These are phyloP conservation scores for Sugiyamaella floridensis DNA, from an alignment of 805 yeast genomes.

Conservation along the genomic window DNA sequence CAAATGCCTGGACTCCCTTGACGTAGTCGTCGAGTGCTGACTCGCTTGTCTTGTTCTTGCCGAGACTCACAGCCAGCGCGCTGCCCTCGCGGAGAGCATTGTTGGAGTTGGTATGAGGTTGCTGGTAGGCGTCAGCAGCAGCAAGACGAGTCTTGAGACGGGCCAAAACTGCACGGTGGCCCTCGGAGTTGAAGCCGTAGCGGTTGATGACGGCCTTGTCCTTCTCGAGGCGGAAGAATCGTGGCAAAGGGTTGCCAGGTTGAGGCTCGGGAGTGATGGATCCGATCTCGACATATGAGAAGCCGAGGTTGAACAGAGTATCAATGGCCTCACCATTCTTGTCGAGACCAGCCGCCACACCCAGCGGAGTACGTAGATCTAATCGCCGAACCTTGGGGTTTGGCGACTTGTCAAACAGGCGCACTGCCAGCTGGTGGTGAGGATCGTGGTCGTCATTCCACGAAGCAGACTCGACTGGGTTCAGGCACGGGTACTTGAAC, in stretches of 20 bases:
- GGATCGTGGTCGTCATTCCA: constrained; percentile 30
- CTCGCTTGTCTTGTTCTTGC: constrained; percentile 89
- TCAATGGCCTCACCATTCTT: constrained; percentile 91
- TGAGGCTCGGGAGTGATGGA: constrained; percentile 90
- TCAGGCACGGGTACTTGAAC: constrained; percentile 43
- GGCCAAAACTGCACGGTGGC: constrained; percentile 68
- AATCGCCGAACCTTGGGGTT: constrained; percentile 26
- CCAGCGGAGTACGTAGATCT: constrained; percentile 66
- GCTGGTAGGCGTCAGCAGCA: constrained; percentile 35
- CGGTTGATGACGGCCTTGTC: constrained; percentile 92
- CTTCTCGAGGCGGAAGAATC: constrained; percentile 76
- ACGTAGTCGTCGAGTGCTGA: constrained; percentile 74
- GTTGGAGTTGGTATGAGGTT: constrained; percentile 28
- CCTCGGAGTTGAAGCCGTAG: constrained; percentile 90
- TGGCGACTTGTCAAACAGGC: constrained; percentile 22
- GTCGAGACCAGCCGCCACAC: constrained; percentile 94
- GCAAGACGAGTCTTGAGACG: constrained; percentile 60
- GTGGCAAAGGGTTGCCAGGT: constrained; percentile 89
- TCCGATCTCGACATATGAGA: constrained; percentile 87
- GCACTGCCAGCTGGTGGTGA: constrained; percentile 21
- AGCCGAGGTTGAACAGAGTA: constrained; percentile 67
- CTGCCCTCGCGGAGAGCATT: constrained; percentile 55
- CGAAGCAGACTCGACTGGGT: constrained; percentile 22
- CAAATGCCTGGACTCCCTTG: constrained; percentile 74
- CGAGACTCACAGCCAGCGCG: constrained; percentile 76